These are phyloP conservation scores for Trichocladium antarcticum DNA, from an alignment of 495 filamentous ascomycete genomes.

Conservation along the genomic window DNA sequence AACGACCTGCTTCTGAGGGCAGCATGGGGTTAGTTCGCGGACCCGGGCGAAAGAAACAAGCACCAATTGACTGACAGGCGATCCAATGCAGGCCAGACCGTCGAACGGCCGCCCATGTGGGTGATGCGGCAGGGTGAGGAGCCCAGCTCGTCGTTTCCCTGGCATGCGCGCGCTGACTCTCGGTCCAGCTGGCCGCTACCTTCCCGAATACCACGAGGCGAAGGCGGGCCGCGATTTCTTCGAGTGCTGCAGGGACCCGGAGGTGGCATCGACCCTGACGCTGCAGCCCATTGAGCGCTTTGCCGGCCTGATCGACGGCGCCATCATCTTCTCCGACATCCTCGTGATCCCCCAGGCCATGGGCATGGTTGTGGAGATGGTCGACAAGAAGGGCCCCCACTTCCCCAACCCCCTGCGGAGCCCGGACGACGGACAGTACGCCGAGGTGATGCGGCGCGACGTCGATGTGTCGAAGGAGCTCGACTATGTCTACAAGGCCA, in stretches of 20 bases:
- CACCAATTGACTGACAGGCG: slow-evolving; percentile 9
- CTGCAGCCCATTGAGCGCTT: slow-evolving; percentile 90
- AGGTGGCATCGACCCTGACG: slow-evolving; percentile 83
- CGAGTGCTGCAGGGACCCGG: slow-evolving; percentile 85
- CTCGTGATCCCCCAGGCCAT: slow-evolving; percentile 95
- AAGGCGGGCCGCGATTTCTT: slow-evolving; percentile 91
- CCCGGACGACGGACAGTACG: slow-evolving; percentile 71
- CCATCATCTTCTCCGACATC: slow-evolving; percentile 98
- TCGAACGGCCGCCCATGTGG: slow-evolving; percentile 91
- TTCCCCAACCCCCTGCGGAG: slow-evolving; percentile 75
- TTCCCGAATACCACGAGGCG: slow-evolving; percentile 92
- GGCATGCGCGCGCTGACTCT: slow-evolving; percentile 10
- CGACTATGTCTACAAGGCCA: slow-evolving; percentile 90
- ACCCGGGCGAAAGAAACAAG: too few species aligned
- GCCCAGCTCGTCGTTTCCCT: slow-evolving; percentile 6
- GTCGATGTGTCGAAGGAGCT: slow-evolving; percentile 78
- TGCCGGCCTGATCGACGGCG: slow-evolving; percentile 81
- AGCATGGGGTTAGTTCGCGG: slow-evolving; percentile 56
- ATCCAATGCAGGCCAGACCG: slow-evolving; percentile 61
- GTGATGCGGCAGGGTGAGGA: slow-evolving; percentile 90
- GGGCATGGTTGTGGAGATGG: slow-evolving; percentile 95
- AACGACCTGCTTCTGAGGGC: slow-evolving; percentile 86
- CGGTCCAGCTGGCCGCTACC: slow-evolving; percentile 75
- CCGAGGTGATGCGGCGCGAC: slow-evolving; percentile 57
- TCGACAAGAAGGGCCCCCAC: slow-evolving; percentile 88